Percentiles rank a stretch among this genome's conserved stretches.
Evolutionary conservation across 2,329 filamentous ascomycete species (phyloP).

Genomic region (Dothideomycetes sp.): DNA sequence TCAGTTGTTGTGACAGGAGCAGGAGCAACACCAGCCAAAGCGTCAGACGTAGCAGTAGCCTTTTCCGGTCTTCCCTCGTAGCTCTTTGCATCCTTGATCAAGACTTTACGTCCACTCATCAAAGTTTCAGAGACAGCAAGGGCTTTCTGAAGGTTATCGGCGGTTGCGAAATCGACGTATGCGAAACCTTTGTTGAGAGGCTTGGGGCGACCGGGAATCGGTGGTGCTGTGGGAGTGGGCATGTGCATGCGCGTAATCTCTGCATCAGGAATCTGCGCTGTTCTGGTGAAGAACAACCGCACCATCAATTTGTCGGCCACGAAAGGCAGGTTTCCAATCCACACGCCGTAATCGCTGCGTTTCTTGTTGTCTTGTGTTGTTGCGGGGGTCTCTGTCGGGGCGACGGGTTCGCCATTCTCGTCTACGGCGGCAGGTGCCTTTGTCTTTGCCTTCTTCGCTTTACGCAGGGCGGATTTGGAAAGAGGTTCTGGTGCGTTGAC

Average conservation of each 20-base stretch:
- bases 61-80: constrained; percentile 84
- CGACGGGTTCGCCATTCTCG: constrained; percentile 4
- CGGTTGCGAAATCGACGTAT: constrained; percentile 79
- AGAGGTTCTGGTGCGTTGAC: constrained; percentile 82
- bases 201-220: constrained; percentile 28
- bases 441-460: constrained; percentile 60
- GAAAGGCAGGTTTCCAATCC: constrained; percentile 95
- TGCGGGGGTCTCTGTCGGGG: constrained; percentile 11
- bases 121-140: constrained; percentile 79
- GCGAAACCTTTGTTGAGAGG: constrained; percentile 85
- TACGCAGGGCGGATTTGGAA: constrained; percentile 86
- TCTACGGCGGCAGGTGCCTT: constrained; percentile 14
- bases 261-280: constrained; percentile 49
- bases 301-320: constrained; percentile 64
- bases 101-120: constrained; percentile 63
- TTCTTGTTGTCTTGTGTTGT: constrained; percentile 26
- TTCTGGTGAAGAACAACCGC: constrained; percentile 67
- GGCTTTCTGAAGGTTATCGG: constrained; percentile 62
- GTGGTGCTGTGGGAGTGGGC: constrained; percentile 47
- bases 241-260: constrained; percentile 80
- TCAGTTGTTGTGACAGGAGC: constrained; percentile 23
- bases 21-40: constrained; percentile 27
- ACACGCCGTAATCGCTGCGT: constrained; percentile 76
- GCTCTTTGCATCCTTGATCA: constrained; percentile 87
- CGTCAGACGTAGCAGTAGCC: constrained; percentile 28